A percentile compares a stretch with the other conserved stretches of the same genome.
These are phyloP conservation scores for Suaeda aralocaspica DNA, from an alignment of 148 eudicot species.

Conservation along the genomic window DNA sequence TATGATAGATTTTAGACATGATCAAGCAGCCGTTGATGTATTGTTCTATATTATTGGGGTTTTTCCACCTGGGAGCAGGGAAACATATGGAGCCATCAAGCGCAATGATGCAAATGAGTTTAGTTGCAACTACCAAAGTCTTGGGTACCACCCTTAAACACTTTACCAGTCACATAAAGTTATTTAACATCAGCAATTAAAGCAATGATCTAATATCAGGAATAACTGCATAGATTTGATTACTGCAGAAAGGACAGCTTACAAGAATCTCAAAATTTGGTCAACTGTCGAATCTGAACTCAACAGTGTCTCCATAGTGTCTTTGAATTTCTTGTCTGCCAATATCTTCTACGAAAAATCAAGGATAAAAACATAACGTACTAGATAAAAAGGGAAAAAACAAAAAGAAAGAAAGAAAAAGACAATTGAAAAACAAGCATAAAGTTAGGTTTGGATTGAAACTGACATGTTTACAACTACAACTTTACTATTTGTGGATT, in stretches of 20 bases:
- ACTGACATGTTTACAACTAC: neutral
- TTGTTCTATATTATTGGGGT: neutral
- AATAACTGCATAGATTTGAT: neutral
- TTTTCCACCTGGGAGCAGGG: neutral
- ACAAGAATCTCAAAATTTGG: conserved; percentile 77
- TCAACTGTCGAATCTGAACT: conserved; percentile 66
- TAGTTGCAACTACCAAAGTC: neutral
- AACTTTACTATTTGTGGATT: neutral
- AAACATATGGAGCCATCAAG: neutral
- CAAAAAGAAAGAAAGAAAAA: too few species aligned
- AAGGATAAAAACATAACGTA: conserved; percentile 33
- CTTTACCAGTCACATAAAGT: neutral
- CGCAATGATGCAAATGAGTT: neutral
- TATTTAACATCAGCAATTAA: neutral
- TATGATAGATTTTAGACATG: neutral
- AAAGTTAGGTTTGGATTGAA: neutral
- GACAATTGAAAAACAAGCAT: neutral
- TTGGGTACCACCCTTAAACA: neutral
- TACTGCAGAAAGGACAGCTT: conserved; percentile 30
- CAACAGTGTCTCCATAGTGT: conserved; percentile 40
- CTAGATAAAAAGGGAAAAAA: too few species aligned
- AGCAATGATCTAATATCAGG: neutral
- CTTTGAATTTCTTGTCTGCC: conserved; percentile 60
- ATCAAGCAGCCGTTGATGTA: neutral
- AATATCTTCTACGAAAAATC: conserved; percentile 54